Conservation (phyloP, 179 eudicot species). For the Vitellaria paradoxa region DNA sequence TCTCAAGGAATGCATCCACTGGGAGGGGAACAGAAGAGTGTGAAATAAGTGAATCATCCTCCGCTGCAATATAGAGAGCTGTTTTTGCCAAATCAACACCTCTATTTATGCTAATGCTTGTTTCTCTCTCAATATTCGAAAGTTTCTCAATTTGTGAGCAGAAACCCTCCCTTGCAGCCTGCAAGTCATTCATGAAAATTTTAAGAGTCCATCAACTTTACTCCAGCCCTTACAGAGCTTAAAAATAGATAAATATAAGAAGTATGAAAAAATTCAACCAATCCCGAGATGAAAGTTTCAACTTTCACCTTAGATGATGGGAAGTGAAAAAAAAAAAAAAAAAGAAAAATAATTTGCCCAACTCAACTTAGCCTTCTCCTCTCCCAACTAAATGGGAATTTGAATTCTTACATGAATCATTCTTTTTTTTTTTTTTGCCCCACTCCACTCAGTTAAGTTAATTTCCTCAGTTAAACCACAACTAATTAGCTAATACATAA, state of each 20-base stretch:
- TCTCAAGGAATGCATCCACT: slow-evolving; percentile 74
- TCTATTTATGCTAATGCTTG: slow-evolving; percentile 72
- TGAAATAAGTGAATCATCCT: slow-evolving; percentile 87
- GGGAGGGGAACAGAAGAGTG: slow-evolving; percentile 96
- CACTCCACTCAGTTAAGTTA: too few species aligned
- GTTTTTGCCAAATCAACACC: slow-evolving; percentile 72
- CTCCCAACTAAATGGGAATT: neutral
- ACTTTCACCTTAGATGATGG: too few species aligned
- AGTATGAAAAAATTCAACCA: neutral
- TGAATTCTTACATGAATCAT: neutral
- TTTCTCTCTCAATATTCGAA: slow-evolving; percentile 72
- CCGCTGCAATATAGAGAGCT: slow-evolving; percentile 83
- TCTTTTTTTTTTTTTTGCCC: too few species aligned
- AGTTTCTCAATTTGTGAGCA: slow-evolving; percentile 51
- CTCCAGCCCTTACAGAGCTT: neutral
- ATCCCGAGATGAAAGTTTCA: too few species aligned
- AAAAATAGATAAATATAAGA: neutral
- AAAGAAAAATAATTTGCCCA: too few species aligned
- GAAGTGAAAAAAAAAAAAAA: too few species aligned
- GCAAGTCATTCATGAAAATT: slow-evolving; percentile 17
- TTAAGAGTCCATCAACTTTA: neutral
- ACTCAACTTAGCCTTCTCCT: too few species aligned
- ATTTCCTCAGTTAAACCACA: too few species aligned
- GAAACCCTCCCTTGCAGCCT: slow-evolving; percentile 82
- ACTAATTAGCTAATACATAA: neutral